A percentile compares a stretch with the other conserved stretches of the same genome.
These are phyloP conservation scores for Camillea tinctor DNA, from an alignment of 2,329 filamentous ascomycete species.

Conservation along the genomic window DNA sequence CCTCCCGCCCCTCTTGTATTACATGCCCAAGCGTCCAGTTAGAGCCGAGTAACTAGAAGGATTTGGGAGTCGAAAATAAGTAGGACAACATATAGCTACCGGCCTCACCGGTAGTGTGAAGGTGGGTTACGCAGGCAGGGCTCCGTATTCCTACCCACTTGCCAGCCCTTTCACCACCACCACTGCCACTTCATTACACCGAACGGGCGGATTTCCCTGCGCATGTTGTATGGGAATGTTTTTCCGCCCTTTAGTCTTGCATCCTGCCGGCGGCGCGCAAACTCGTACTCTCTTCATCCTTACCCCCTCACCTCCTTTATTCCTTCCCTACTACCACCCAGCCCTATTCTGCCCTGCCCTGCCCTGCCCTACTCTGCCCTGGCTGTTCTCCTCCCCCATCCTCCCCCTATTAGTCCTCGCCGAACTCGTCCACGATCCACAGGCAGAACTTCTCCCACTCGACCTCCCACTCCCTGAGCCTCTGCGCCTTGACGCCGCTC, in stretches of 20 bases:
- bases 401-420: conserved; percentile 33
- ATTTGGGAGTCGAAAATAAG: too few species aligned
- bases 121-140: not conserved
- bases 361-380: not conserved
- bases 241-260: not conserved
- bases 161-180: not conserved
- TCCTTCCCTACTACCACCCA: not conserved
- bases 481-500: conserved; percentile 65
- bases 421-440: conserved; percentile 81
- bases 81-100: not conserved
- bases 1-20: not conserved
- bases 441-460: conserved; percentile 89
- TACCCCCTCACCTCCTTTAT: not conserved
- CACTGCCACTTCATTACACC: not conserved
- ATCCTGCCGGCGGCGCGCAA: not conserved
- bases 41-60: not conserved
- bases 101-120: not conserved
- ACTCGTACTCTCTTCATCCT: not conserved
- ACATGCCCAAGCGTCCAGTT: not conserved
- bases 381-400: too few species aligned
- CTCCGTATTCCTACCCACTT: not conserved
- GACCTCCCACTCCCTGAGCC: conserved; percentile 73
- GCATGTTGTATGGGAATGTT: not conserved
- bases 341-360: not conserved
- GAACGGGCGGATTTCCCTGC: not conserved